These are phyloP conservation scores for Aurifilum marmelostoma DNA, from an alignment of 2,329 filamentous ascomycete genomes.

Conservation along the genomic window DNA sequence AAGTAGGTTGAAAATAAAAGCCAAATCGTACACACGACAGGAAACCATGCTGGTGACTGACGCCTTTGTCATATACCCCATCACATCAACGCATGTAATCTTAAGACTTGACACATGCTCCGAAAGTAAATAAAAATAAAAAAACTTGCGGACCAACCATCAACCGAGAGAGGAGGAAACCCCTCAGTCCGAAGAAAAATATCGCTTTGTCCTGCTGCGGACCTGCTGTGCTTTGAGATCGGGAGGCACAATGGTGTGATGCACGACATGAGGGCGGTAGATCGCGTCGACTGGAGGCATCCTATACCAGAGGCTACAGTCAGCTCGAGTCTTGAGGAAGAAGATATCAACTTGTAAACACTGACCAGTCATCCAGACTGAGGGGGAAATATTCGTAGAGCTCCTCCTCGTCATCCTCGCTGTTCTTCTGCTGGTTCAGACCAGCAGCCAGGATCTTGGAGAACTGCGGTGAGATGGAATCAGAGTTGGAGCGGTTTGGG, in stretches of 20 bases:
- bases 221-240: conserved; percentile 72
- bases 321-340: background rate
- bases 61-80: background rate
- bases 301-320: conserved; percentile 44
- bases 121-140: too few species aligned
- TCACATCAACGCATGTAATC: background rate
- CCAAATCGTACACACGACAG: background rate
- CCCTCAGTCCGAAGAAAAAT: conserved; percentile 66
- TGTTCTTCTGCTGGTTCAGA: conserved; percentile 56
- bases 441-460: conserved; percentile 42
- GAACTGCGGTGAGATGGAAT: conserved; percentile 47
- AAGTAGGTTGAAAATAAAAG: background rate
- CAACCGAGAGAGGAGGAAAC: background rate
- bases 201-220: conserved; percentile 69
- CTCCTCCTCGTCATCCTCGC: conserved; percentile 77
- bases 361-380: conserved; percentile 82
- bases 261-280: conserved; percentile 89
- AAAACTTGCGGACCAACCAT: background rate
- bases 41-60: background rate
- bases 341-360: too few species aligned
- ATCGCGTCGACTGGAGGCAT: conserved; percentile 89
- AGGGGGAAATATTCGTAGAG: conserved; percentile 95
- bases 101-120: background rate
- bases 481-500: conserved; percentile 54
- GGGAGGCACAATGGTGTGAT: conserved; percentile 75